Conservation (phyloP, 345 rosid species). For the Reutealis trisperma region DNA sequence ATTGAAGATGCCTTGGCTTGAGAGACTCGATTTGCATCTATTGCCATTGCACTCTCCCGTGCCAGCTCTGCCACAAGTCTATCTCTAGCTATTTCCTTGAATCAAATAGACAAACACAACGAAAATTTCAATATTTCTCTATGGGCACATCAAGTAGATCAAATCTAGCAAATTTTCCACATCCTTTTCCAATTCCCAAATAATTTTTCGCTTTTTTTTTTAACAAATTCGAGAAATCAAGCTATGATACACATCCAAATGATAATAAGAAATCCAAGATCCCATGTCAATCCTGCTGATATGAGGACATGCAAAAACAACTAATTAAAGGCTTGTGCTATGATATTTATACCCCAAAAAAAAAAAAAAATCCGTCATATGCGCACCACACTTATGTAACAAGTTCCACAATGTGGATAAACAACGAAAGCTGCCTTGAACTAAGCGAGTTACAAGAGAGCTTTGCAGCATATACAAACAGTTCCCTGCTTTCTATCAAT, state of each 20-base stretch:
- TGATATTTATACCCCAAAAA: too few relatives aligned
- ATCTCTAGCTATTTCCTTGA: constrained; percentile 76
- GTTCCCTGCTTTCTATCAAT: neutral
- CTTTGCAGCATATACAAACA: neutral
- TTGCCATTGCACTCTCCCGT: constrained; percentile 41
- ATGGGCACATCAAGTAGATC: neutral
- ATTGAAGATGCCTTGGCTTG: constrained; percentile 60
- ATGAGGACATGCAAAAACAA: neutral
- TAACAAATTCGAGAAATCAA: too few relatives aligned
- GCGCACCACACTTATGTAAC: too few relatives aligned
- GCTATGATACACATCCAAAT: neutral
- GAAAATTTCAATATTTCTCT: neutral
- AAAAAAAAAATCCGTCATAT: too few relatives aligned
- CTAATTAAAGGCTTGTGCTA: neutral
- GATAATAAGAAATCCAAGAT: neutral
- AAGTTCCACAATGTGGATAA: too few relatives aligned
- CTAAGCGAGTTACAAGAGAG: neutral
- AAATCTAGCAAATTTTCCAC: neutral
- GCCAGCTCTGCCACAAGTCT: constrained; percentile 59
- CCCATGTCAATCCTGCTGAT: neutral
- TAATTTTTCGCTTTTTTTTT: too few relatives aligned
- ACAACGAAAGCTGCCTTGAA: too few relatives aligned
- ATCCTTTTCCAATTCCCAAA: too few relatives aligned
- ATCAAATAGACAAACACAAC: constrained; percentile 16
- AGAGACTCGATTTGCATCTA: constrained; percentile 37